Conservation (phyloP, 345 rosid species). For the Aurinia saxatilis region DNA sequence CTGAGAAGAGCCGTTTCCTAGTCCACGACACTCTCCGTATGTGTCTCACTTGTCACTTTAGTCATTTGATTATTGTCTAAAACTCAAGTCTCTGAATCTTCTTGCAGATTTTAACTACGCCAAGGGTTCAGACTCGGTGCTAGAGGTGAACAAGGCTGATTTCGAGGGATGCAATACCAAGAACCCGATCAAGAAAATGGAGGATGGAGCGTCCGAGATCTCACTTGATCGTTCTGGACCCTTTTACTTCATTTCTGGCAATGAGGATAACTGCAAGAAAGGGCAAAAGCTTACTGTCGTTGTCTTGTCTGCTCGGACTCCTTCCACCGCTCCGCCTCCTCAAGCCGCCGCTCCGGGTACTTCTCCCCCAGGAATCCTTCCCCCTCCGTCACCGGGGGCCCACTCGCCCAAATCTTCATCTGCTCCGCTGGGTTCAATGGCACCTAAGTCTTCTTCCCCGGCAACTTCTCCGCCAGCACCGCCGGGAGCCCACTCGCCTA, state of each 20-base stretch:
- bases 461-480: too few relatives aligned
- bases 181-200: slow-evolving; percentile 38
- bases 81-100: background rate
- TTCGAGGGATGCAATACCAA: slow-evolving; percentile 52
- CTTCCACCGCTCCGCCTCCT: slow-evolving; percentile 23
- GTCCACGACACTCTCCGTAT: slow-evolving; percentile 73
- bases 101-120: slow-evolving; percentile 63
- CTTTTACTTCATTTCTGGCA: slow-evolving; percentile 73
- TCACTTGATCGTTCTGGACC: slow-evolving; percentile 63
- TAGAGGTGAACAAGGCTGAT: slow-evolving; percentile 47
- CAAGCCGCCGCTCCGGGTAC: slow-evolving; percentile 25
- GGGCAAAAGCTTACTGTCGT: slow-evolving; percentile 56
- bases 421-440: slow-evolving; percentile 20
- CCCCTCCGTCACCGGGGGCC: slow-evolving; percentile 6
- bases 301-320: slow-evolving; percentile 48
- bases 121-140: slow-evolving; percentile 64
- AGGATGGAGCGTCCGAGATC: slow-evolving; percentile 57
- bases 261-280: slow-evolving; percentile 50
- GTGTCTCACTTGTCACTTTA: background rate
- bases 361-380: too few relatives aligned
- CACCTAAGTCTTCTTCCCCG: slow-evolving; percentile 14
- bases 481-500: slow-evolving; percentile 10
- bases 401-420: slow-evolving; percentile 10
- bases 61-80: background rate
- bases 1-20: slow-evolving; percentile 61